Evolutionary conservation across 2,329 filamentous ascomycete species (phyloP).

Genomic region (Fusarium citri): DNA sequence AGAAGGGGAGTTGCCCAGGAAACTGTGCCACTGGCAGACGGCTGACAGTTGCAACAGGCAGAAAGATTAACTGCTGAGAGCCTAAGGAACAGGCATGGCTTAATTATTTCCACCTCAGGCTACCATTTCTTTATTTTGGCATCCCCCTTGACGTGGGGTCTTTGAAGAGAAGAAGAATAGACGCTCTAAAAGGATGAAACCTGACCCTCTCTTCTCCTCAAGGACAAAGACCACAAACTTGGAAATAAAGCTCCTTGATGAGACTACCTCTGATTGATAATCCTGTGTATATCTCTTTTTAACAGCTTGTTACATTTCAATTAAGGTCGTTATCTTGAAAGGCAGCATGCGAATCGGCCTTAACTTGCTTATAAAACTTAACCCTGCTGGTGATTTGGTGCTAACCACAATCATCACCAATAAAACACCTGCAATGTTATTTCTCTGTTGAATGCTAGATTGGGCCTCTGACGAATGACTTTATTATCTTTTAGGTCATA

Average conservation of each 20-base stretch:
- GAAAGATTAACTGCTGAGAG: background rate
- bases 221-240: background rate
- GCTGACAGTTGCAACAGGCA: background rate
- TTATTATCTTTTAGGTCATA: too few relatives aligned
- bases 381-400: too few relatives aligned
- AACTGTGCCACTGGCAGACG: background rate
- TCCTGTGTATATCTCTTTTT: fast-evolving
- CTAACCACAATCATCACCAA: too few relatives aligned
- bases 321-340: too few relatives aligned
- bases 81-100: fast-evolving
- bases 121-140: background rate
- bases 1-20: background rate
- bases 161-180: background rate
- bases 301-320: too few relatives aligned
- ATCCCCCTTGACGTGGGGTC: too few relatives aligned
- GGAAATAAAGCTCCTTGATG: fast-evolving
- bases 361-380: too few relatives aligned
- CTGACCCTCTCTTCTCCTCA: background rate
- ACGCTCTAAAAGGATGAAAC: background rate
- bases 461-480: too few relatives aligned
- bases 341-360: too few relatives aligned
- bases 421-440: too few relatives aligned
- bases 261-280: fast-evolving
- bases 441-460: too few relatives aligned
- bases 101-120: too few relatives aligned